Evolutionary conservation across 768 basidiomycete genomes (phyloP), one percentile per base, ranked within the genome.

Genomic region (Punctularia strigosozonata): DNA sequence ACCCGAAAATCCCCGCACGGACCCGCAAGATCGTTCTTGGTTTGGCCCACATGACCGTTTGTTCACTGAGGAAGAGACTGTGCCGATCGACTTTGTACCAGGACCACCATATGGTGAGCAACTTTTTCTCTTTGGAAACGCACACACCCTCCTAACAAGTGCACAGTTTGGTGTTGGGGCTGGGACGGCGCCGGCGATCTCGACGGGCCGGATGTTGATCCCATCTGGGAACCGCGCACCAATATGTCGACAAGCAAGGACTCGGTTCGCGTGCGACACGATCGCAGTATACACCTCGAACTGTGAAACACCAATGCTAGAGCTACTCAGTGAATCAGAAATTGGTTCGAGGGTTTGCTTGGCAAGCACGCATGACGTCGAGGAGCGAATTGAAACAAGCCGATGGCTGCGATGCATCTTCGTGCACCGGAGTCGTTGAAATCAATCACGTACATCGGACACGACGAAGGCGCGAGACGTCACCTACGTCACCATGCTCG

Each of bases 111-210:
- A 88, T 47, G 94, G 92, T 97, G 38, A 40, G 85, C 73, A 24
- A 17, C 19, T 19, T 25, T 34, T 24, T 37, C 37, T 41, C 39
- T 28, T 35, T 24, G 37, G 31, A 15, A 20, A 44, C 39, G 26
- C 28, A 23, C 18, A 20, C 41, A 31, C 31, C 22, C 3, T 21
- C 7, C 31, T 40, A 4, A 21, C 15, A 17, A 28, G 7, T 25
- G 44, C 35, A 28, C 51, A 95, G 94, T 98, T 10, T 97, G 94
- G 94, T 98, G 94, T 55, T 97, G 94, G 94, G 94, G 94, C 15
- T 99, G 94, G 94, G 94, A 99, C 51, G 94, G 94, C 12, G 94
- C 94, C 3, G 94, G 94, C 15, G 94, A 99, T 54, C 72, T 99
- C 18, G 94, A 97, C 46, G 94, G 92, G 31, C 94, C 94, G 0